Evolutionary conservation across 805 yeast genomes (phyloP).

Genomic region (Saccharomycopsis vini): DNA sequence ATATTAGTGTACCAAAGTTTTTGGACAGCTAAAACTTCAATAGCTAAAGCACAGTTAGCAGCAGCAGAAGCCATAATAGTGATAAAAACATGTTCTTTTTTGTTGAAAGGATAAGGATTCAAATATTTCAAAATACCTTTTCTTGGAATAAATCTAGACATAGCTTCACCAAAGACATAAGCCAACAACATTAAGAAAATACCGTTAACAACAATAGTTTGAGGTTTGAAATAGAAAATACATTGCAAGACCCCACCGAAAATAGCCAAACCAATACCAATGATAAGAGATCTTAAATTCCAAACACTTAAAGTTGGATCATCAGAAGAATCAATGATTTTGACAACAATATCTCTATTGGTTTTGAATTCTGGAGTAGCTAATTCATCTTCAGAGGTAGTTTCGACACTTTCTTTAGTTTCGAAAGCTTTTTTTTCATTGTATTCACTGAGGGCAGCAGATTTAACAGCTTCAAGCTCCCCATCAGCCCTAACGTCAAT

Average conservation of each 20-base stretch:
- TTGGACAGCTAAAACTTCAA: conserved; percentile 29
- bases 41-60: conserved; percentile 24
- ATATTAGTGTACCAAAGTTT: conserved; percentile 25
- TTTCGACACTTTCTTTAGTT: conserved; percentile 1
- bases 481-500: conserved; percentile 1
- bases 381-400: not conserved
- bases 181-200: conserved; percentile 28
- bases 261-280: conserved; percentile 28
- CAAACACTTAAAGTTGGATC: conserved; percentile 31
- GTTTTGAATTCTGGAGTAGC: conserved; percentile 1
- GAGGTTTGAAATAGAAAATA: conserved; percentile 30
- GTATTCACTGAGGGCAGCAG: not conserved
- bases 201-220: conserved; percentile 28
- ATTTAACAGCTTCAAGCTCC: not conserved
- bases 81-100: conserved; percentile 57
- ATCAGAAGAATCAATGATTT: conserved; percentile 21
- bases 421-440: conserved; percentile 3
- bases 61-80: conserved; percentile 35
- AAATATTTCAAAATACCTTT: conserved; percentile 29
- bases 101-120: conserved; percentile 58
- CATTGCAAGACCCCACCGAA: conserved; percentile 30
- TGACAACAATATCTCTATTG: conserved; percentile 4
- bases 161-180: conserved; percentile 26
- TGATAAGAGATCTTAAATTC: conserved; percentile 30
- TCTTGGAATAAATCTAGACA: conserved; percentile 26